Evolutionary conservation across 2,329 filamentous ascomycete species (phyloP), one percentile per base, ranked within the genome.

Genomic region (Scleromitrula shiraiana): DNA sequence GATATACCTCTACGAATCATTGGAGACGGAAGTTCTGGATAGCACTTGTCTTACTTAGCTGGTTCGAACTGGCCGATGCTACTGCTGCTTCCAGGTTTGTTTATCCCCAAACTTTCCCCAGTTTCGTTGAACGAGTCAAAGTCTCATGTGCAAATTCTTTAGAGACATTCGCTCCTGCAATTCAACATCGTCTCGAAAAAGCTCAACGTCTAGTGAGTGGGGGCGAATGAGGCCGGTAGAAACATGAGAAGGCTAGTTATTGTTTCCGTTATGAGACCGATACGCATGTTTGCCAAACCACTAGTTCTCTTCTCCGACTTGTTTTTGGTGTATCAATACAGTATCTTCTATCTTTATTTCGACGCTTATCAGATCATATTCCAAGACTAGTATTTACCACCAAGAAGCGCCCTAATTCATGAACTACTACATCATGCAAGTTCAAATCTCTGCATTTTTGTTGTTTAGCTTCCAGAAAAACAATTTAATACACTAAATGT

Each of bases 341-440:
- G 69, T 49, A 78, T 77, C 59, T 77, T 76, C 68, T 77, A 77
- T 58, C 73, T 70, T 36, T 82, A 72, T 65, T 83, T 83, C 59
- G 78, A 83, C 59, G 74, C 74, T 15, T 82, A 83, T 63, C 78
- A 78, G 7, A 67, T 80, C 19, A 76, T 83, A 51, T 83, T 80
- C 61, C 69, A 71, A 7, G 69, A 7, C 12, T 12, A 7, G 26
- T 27, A 27, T 7, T 27, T 27, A 6, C n/a, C n/a, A n/a, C n/a
- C n/a, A n/a, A n/a, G n/a, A n/a, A n/a, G n/a, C n/a, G n/a, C n/a
- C n/a, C n/a, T n/a, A n/a, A n/a, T n/a, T n/a, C n/a, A n/a, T n/a
- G n/a, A n/a, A n/a, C 12, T 6, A 27, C 12, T 27, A 27, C 12
- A 27, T 27, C 26, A 27, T 6, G 26, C 6, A 27, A 6, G 7